These are phyloP conservation scores for Choiromyces venosus DNA, from an alignment of 495 filamentous ascomycete genomes.

Conservation along the genomic window DNA sequence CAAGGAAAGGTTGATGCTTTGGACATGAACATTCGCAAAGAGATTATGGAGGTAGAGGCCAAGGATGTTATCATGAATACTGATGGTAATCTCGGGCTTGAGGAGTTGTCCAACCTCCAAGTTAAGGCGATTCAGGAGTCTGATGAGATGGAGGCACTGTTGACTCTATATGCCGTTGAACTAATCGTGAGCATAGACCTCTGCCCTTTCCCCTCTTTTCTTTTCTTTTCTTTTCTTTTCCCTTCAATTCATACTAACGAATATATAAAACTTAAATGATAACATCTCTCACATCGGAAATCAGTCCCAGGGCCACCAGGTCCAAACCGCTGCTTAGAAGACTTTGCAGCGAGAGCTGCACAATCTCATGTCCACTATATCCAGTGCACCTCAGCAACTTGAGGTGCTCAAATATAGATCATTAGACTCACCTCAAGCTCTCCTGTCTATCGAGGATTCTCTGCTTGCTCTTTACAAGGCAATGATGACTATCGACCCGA, in stretches of 20 bases:
- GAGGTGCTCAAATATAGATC: constrained; percentile 66
- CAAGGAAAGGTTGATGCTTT: constrained; percentile 74
- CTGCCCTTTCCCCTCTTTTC: too few species aligned
- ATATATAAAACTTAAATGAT: constrained; percentile 72
- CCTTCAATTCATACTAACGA: constrained; percentile 49
- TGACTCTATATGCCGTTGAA: constrained; percentile 91
- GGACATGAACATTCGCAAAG: constrained; percentile 73
- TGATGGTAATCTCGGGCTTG: constrained; percentile 82
- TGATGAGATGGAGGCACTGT: constrained; percentile 85
- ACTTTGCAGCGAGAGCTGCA: constrained; percentile 82
- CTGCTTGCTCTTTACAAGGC: constrained; percentile 80
- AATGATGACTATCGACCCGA: constrained; percentile 89
- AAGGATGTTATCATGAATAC: constrained; percentile 85
- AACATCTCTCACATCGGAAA: constrained; percentile 96
- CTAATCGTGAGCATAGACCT: constrained; percentile 83
- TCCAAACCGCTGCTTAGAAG: constrained; percentile 95
- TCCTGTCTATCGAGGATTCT: constrained; percentile 68
- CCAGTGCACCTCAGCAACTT: constrained; percentile 69
- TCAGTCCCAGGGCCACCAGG: constrained; percentile 89
- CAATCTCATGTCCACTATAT: constrained; percentile 73
- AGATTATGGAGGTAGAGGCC: constrained; percentile 81
- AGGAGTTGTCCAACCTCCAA: constrained; percentile 72
- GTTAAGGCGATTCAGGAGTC: constrained; percentile 86
- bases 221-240: too few species aligned
- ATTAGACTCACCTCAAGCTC: constrained; percentile 60